These are phyloP conservation scores for Pistacia atlantica DNA, from an alignment of 345 rosid genomes.

Conservation along the genomic window DNA sequence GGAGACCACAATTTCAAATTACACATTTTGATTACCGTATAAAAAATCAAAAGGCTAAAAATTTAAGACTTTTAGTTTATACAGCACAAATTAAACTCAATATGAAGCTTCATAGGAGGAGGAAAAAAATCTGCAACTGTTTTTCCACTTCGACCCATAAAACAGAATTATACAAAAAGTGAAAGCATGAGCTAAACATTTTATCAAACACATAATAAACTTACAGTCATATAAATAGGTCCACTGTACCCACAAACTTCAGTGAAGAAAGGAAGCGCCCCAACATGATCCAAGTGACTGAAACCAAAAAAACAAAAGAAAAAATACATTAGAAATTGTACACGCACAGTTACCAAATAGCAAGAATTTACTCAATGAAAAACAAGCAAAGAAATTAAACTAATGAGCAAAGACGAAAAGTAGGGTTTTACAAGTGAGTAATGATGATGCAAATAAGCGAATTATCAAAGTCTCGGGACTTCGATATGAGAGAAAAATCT, in stretches of 20 bases:
- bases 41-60: not conserved
- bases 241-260: conserved; percentile 91
- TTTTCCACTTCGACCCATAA: not conserved
- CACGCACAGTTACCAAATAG: not conserved
- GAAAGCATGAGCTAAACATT: conserved; percentile 21
- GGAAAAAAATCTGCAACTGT: not conserved
- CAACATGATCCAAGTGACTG: conserved; percentile 94
- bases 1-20: not conserved
- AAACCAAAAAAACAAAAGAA: not conserved
- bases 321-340: too few species aligned
- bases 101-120: too few species aligned
- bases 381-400: not conserved
- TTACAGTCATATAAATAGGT: conserved; percentile 94
- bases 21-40: not conserved
- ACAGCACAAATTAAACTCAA: too few species aligned
- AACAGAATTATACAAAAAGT: not conserved
- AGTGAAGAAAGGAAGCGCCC: conserved; percentile 94
- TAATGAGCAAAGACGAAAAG: not conserved
- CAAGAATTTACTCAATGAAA: not conserved
- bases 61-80: too few species aligned
- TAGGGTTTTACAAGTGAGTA: conserved; percentile 70
- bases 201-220: conserved; percentile 37
- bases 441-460: conserved; percentile 70
- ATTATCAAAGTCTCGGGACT: conserved; percentile 53
- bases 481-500: conserved; percentile 72